phyloP scores from a whole-genome alignment of 805 yeast genomes.

The Lachancea sp. region DNA sequence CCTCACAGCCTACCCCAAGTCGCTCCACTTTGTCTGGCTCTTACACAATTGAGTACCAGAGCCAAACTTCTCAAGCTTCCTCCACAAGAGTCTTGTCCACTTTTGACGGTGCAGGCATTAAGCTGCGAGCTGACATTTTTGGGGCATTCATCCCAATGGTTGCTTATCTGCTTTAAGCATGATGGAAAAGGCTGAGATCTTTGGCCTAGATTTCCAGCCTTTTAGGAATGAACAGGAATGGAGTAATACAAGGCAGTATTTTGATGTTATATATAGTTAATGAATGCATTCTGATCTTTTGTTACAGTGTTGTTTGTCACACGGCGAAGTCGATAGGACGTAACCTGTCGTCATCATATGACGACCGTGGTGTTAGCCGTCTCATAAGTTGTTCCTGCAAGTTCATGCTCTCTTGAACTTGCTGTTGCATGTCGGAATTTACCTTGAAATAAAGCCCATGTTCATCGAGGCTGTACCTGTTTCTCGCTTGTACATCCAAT shows the following conservation, averaged over 20 bases:
- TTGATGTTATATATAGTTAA: not conserved
- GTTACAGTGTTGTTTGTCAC: not conserved
- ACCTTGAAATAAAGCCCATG: conserved; percentile 47
- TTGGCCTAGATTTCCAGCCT: too few species aligned
- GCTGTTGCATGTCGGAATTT: conserved; percentile 35
- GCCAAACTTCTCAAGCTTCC: not conserved
- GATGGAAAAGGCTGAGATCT: not conserved
- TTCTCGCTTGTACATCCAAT: conserved; percentile 18
- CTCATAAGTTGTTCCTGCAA: conserved; percentile 27
- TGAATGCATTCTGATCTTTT: not conserved
- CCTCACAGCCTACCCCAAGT: not conserved
- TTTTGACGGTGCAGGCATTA: conserved; percentile 3
- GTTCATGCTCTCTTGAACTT: conserved; percentile 32
- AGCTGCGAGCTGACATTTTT: not conserved
- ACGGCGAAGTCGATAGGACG: not conserved
- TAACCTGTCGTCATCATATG: conserved; percentile 8
- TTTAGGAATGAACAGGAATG: too few species aligned
- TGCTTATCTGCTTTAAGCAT: not conserved
- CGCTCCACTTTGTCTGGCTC: not conserved
- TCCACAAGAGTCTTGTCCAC: not conserved
- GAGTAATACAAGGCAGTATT: not conserved
- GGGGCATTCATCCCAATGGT: not conserved
- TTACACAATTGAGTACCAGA: not conserved
- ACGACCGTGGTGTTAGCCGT: conserved; percentile 29
- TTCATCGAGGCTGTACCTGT: conserved; percentile 29